These are phyloP conservation scores for Colletotrichum melonis DNA, from an alignment of 2,329 filamentous ascomycete genomes.

Conservation along the genomic window DNA sequence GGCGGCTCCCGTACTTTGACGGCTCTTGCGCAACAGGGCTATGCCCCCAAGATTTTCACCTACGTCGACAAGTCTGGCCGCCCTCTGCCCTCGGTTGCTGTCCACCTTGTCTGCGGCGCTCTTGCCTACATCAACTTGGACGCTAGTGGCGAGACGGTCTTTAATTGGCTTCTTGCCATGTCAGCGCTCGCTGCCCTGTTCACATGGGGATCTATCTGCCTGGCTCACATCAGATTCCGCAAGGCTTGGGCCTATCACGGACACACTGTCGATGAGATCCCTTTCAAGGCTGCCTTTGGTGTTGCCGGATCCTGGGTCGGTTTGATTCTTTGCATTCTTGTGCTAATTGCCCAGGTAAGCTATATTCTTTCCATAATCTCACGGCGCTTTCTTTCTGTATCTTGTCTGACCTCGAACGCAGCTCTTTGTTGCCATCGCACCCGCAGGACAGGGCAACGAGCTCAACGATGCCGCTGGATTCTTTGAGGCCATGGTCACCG, in stretches of 20 bases:
- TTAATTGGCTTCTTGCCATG: conserved; percentile 74
- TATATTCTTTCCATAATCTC: conserved; percentile 36
- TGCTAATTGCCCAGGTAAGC: conserved; percentile 63
- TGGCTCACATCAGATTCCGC: conserved; percentile 77
- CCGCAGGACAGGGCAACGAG: conserved; percentile 37
- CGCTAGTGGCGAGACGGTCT: conserved; percentile 60
- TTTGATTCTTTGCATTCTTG: conserved; percentile 65
- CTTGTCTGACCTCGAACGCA: background rate
- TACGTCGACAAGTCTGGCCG: conserved; percentile 70
- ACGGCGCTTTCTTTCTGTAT: background rate
- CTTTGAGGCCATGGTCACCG: conserved; percentile 35
- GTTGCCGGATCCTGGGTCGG: conserved; percentile 74
- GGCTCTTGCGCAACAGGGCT: conserved; percentile 68
- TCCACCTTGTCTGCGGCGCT: conserved; percentile 60
- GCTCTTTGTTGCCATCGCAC: conserved; percentile 59
- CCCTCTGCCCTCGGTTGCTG: conserved; percentile 61
- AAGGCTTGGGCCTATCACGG: conserved; percentile 70
- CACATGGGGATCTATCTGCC: conserved; percentile 76
- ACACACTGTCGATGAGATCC: conserved; percentile 74
- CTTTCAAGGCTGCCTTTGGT: conserved; percentile 71
- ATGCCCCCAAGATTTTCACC: conserved; percentile 66
- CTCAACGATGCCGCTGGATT: conserved; percentile 31
- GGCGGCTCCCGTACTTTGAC: conserved; percentile 69
- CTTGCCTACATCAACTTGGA: conserved; percentile 62
- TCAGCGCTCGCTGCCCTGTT: conserved; percentile 74